Percentiles rank a stretch among this genome's conserved stretches.
Evolutionary conservation across 441 rosid species (phyloP).

Genomic region (Adansonia rubrostipa): DNA sequence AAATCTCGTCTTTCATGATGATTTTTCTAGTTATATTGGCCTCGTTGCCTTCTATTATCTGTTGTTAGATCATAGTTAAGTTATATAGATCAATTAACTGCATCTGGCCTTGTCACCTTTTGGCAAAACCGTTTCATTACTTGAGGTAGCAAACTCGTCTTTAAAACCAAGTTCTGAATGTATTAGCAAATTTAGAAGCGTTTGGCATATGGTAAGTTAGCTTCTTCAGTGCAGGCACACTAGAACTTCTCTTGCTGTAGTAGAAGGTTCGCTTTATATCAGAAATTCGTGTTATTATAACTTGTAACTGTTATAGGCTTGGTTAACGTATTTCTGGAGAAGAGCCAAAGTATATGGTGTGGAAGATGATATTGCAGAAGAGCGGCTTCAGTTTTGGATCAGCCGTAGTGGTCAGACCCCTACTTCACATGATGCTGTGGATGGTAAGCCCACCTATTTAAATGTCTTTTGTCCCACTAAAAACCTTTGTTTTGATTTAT

Average conservation of each 20-base stretch:
- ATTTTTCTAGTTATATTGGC: neutral
- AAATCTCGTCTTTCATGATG: neutral
- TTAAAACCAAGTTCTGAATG: neutral
- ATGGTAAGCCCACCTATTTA: conserved; percentile 54
- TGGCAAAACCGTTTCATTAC: neutral
- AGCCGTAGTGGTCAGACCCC: conserved; percentile 64
- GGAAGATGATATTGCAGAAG: conserved; percentile 94
- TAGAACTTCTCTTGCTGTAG: neutral
- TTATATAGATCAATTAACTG: conserved; percentile 1
- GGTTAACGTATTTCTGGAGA: conserved; percentile 93
- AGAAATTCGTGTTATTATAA: conserved; percentile 1
- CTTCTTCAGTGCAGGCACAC: neutral
- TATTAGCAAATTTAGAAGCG: neutral
- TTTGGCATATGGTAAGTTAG: neutral
- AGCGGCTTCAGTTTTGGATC: conserved; percentile 81
- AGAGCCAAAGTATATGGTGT: conserved; percentile 81
- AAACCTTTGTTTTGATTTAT: too few relatives aligned
- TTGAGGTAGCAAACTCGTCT: neutral
- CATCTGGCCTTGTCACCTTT: neutral
- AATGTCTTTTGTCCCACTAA: neutral
- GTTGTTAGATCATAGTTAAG: neutral
- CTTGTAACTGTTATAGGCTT: conserved; percentile 57
- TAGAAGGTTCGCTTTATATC: conserved; percentile 10
- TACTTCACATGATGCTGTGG: conserved; percentile 79
- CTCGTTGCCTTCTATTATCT: conserved; percentile 3